A percentile compares a stretch with the other conserved stretches of the same genome.
phyloP scores from a whole-genome alignment of 1,284 basidiomycete species.

The Ustilago sp. region DNA sequence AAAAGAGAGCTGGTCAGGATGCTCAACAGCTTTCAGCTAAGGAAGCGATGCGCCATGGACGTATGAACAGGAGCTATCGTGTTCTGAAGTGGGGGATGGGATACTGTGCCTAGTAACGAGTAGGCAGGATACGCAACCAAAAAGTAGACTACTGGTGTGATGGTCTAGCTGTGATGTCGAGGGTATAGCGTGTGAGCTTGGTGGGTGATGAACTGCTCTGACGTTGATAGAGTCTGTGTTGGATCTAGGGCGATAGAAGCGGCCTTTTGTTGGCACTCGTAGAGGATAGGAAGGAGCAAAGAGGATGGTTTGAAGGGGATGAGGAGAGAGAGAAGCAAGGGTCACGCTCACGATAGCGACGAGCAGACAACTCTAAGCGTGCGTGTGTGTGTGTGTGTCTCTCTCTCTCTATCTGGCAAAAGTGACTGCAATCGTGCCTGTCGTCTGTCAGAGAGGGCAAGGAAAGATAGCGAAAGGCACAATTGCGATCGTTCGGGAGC shows the following conservation, averaged over 20 bases:
- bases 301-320: neutral
- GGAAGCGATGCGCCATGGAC: conserved; percentile 6
- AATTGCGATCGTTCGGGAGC: conserved; percentile 4
- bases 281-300: neutral
- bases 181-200: neutral
- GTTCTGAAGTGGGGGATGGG: neutral
- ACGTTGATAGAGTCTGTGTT: neutral
- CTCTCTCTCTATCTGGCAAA: neutral
- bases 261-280: neutral
- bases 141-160: neutral
- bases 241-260: neutral
- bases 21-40: conserved; percentile 6
- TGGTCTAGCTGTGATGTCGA: neutral
- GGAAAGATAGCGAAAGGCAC: conserved; percentile 1
- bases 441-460: neutral
- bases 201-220: neutral
- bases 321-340: neutral
- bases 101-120: neutral
- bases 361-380: neutral
- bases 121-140: neutral
- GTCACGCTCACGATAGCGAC: neutral
- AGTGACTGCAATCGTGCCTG: conserved; percentile 15
- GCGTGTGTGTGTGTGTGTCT: neutral
- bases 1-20: conserved; percentile 1
- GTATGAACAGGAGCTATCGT: neutral